Conservation (phyloP, 352 stramenopile genomes). For the Phytophthora lateralis region DNA sequence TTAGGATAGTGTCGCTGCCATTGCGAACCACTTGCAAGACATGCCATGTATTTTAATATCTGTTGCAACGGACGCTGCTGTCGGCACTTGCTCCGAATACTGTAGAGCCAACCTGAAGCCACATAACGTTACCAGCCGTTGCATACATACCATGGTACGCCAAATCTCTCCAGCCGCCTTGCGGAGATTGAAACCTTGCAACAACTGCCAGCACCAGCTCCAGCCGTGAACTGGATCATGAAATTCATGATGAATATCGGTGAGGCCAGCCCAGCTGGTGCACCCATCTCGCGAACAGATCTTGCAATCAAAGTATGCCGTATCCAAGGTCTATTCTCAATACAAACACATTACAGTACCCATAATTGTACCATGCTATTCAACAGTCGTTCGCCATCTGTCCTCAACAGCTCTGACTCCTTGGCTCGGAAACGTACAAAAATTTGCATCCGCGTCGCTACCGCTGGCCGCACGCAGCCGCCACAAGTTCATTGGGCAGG, state of each 20-base stretch:
- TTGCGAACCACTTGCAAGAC: constrained; percentile 1
- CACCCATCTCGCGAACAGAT: neutral
- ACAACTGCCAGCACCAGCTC: neutral
- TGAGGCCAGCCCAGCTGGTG: constrained; percentile 1
- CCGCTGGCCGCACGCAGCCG: constrained; percentile 4
- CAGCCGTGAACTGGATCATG: neutral
- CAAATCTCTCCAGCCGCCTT: neutral
- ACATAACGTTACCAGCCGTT: constrained; percentile 3
- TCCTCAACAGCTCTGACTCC: constrained; percentile 14
- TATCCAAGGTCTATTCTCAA: neutral
- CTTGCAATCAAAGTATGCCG: neutral
- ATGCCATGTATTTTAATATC: no score
- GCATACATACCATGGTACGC: neutral
- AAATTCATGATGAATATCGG: no score
- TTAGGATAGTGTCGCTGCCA: neutral
- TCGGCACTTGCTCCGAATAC: constrained; percentile 1
- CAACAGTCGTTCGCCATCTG: constrained; percentile 6
- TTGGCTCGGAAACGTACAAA: constrained; percentile 20
- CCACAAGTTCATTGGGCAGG: constrained; percentile 14
- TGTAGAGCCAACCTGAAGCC: constrained; percentile 1
- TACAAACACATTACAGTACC: neutral
- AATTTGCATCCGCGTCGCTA: constrained; percentile 18
- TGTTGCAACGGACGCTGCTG: neutral
- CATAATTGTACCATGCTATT: neutral
- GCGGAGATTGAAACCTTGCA: neutral